Percentiles rank a stretch among this genome's conserved stretches.
Conservation (phyloP, 768 basidiomycete genomes). For the Suillus spraguei region DNA sequence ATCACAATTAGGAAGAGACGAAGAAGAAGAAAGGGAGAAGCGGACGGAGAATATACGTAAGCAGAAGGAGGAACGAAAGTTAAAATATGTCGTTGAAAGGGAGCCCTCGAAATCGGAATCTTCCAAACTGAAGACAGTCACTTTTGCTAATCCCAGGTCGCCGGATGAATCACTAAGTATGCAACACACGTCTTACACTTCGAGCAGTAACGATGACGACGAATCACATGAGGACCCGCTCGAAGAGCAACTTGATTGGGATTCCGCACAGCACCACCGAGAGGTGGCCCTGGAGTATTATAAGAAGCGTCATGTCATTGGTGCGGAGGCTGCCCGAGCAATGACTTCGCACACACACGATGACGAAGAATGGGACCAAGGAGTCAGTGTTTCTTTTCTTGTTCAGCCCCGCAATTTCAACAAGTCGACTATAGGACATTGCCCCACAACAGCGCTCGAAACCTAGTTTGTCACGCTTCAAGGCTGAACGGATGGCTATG, state of each 20-base stretch:
- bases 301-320: conserved; percentile 58
- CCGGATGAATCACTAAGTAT: conserved; percentile 19
- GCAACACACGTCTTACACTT: conserved; percentile 15
- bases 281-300: conserved; percentile 76
- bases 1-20: conserved; percentile 43
- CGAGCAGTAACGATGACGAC: conserved; percentile 28
- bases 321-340: conserved; percentile 51
- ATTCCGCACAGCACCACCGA: conserved; percentile 68
- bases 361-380: conserved; percentile 45
- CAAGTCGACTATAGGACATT: conserved; percentile 37
- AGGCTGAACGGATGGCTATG: conserved; percentile 53
- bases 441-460: conserved; percentile 47
- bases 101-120: conserved; percentile 18
- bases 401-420: conserved; percentile 10
- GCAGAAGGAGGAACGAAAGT: conserved; percentile 50
- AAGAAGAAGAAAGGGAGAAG: conserved; percentile 42
- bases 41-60: conserved; percentile 51
- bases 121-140: conserved; percentile 55
- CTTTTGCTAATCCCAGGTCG: conserved; percentile 54
- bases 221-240: conserved; percentile 41
- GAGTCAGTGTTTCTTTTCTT: conserved; percentile 34
- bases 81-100: conserved; percentile 34
- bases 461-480: conserved; percentile 65
- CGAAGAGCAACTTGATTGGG: conserved; percentile 58
- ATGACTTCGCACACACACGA: conserved; percentile 51